Conservation (phyloP, 371 early-diverging fungal genomes). For the Rhizopus stolonifer region DNA sequence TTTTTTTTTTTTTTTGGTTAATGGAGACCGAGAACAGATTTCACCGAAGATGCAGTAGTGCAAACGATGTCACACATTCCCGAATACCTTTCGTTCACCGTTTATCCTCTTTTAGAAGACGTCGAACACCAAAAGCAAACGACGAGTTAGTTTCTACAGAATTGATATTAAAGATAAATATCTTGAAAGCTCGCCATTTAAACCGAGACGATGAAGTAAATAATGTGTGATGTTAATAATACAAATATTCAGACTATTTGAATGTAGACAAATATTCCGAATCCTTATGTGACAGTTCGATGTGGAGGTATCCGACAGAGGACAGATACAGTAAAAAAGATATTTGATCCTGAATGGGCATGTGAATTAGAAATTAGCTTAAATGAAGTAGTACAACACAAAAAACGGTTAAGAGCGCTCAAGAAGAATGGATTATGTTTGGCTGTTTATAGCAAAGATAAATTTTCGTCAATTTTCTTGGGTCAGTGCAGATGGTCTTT, state of each 20-base stretch:
- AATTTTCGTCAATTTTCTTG: conserved; percentile 40
- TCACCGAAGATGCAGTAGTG: conserved; percentile 10
- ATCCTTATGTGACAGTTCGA: conserved; percentile 39
- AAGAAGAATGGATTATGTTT: conserved; percentile 33
- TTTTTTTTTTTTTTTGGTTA: neutral
- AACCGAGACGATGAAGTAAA: conserved; percentile 27
- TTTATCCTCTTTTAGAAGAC: conserved; percentile 18
- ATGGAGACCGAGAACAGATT: neutral
- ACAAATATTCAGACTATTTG: neutral
- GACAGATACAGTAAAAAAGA: conserved; percentile 40
- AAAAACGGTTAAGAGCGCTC: conserved; percentile 21
- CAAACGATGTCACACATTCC: conserved; percentile 7
- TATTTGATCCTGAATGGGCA: conserved; percentile 40
- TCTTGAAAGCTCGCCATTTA: conserved; percentile 32
- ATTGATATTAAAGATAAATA: conserved; percentile 30
- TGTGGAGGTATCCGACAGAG: conserved; percentile 45
- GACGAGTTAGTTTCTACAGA: conserved; percentile 14
- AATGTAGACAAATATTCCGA: conserved; percentile 22
- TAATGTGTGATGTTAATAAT: neutral
- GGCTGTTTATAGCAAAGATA: conserved; percentile 40
- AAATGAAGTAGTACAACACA: conserved; percentile 21
- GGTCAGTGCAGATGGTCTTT: conserved; percentile 35
- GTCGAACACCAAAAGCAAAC: conserved; percentile 4
- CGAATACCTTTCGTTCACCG: conserved; percentile 24
- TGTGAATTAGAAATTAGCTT: conserved; percentile 46